Evolutionary conservation across 2,329 filamentous ascomycete genomes (phyloP).

Genomic region (Emergomyces africanus): DNA sequence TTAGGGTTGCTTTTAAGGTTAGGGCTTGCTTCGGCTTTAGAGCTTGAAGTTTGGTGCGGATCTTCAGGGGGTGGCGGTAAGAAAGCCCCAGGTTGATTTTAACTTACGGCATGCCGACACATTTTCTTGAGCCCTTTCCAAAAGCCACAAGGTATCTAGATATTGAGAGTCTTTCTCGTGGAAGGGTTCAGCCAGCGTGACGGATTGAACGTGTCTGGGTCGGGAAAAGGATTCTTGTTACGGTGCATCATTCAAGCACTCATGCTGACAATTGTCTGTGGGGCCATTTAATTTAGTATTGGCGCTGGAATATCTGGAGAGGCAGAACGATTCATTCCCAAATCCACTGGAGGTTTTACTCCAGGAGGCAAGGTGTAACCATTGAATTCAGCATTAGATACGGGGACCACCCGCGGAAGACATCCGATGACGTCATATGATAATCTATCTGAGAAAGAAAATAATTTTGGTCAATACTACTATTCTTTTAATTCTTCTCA

Average conservation of each 20-base stretch:
- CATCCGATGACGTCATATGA: slow-evolving; percentile 22
- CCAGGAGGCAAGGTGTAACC: slow-evolving; percentile 22
- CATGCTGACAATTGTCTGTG: neutral
- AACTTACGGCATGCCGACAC: neutral
- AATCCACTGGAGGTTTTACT: slow-evolving; percentile 8
- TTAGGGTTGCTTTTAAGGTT: neutral
- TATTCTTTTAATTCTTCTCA: neutral
- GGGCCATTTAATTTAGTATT: neutral
- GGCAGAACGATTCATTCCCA: neutral
- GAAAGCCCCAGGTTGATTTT: no score
- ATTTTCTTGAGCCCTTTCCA: neutral
- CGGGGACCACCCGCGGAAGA: slow-evolving; percentile 24
- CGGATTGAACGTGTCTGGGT: neutral
- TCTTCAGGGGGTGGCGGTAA: neutral
- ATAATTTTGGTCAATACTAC: neutral
- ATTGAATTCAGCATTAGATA: slow-evolving; percentile 19
- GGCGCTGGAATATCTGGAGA: neutral
- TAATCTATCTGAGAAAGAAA: slow-evolving; percentile 12
- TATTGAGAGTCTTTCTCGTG: neutral
- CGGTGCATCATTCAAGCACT: neutral
- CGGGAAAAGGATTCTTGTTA: neutral
- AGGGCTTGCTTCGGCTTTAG: neutral
- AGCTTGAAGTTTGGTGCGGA: neutral
- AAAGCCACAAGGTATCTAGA: neutral
- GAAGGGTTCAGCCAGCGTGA: neutral